A percentile compares a stretch with the other conserved stretches of the same genome.
Evolutionary conservation across 2,329 filamentous ascomycete species (phyloP).

Genomic region (Cordyceps javanica): DNA sequence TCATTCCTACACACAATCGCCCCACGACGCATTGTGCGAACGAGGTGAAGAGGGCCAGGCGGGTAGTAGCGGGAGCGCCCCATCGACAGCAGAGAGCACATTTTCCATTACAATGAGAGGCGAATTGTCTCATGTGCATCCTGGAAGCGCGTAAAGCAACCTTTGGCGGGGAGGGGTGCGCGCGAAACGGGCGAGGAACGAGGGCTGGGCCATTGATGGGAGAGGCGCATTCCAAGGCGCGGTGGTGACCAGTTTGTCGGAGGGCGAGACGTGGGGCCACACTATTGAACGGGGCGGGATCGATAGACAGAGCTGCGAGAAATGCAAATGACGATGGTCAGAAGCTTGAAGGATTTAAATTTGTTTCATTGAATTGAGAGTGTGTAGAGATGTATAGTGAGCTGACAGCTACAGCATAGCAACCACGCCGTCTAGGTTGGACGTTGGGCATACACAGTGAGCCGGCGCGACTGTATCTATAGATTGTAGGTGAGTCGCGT

Average conservation of each 20-base stretch:
- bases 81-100: constrained; percentile 14
- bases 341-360: not conserved
- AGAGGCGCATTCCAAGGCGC: constrained; percentile 23
- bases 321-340: constrained; percentile 3
- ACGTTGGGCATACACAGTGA: not conserved
- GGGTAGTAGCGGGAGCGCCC: not conserved
- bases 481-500: too few relatives aligned
- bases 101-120: constrained; percentile 25
- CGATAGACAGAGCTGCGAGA: not conserved
- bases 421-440: not conserved
- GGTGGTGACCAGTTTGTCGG: constrained; percentile 14
- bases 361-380: not conserved
- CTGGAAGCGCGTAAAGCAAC: constrained; percentile 6
- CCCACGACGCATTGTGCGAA: constrained; percentile 9
- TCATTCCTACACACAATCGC: constrained; percentile 29
- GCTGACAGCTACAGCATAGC: not conserved
- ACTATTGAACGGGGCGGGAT: constrained; percentile 10
- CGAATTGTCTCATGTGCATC: constrained; percentile 24
- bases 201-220: constrained; percentile 2
- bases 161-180: not conserved
- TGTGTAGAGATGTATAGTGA: not conserved
- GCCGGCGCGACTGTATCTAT: too few relatives aligned
- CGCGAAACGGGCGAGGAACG: not conserved
- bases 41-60: not conserved
- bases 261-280: constrained; percentile 20